These are phyloP conservation scores for Eimeria falciformis DNA, from an alignment of 169 alveolate species.

Conservation along the genomic window DNA sequence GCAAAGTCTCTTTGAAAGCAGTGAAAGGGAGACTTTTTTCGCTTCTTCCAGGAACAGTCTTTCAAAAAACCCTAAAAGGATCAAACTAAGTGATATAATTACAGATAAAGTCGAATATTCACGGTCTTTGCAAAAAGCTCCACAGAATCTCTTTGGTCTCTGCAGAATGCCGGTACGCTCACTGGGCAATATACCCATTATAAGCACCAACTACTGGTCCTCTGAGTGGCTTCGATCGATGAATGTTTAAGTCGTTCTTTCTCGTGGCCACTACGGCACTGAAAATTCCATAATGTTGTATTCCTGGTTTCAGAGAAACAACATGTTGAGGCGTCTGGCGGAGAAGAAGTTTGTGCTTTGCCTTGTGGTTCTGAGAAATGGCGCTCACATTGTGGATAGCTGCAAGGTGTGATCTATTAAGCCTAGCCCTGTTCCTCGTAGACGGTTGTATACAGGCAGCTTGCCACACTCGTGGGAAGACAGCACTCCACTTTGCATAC, in stretches of 20 bases:
- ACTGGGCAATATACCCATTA: too few species aligned
- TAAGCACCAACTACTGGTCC: too few species aligned
- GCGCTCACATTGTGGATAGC: constrained; percentile 47
- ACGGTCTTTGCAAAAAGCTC: constrained; percentile 8
- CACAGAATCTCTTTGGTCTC: constrained; percentile 49
- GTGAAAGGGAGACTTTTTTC: constrained; percentile 1
- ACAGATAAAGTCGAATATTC: constrained; percentile 21
- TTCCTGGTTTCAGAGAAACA: constrained; percentile 11
- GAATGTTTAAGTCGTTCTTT: too few species aligned
- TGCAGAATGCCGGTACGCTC: constrained; percentile 53
- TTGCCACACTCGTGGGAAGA: too few species aligned
- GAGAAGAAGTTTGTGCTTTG: constrained; percentile 47
- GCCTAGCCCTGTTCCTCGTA: too few species aligned
- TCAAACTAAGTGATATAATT: not conserved
- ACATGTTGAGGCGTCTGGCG: constrained; percentile 36
- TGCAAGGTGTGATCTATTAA: constrained; percentile 44
- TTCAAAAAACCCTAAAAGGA: not conserved
- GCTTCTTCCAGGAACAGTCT: not conserved
- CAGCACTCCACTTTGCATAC: too few species aligned
- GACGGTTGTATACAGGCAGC: too few species aligned
- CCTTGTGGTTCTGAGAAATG: constrained; percentile 48
- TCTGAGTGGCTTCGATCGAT: too few species aligned
- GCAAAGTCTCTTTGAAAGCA: constrained; percentile 36
- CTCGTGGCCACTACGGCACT: too few species aligned
- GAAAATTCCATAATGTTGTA: not conserved